phyloP scores from a whole-genome alignment of 2,329 filamentous ascomycete species.

The Pseudopyricularia javanii region DNA sequence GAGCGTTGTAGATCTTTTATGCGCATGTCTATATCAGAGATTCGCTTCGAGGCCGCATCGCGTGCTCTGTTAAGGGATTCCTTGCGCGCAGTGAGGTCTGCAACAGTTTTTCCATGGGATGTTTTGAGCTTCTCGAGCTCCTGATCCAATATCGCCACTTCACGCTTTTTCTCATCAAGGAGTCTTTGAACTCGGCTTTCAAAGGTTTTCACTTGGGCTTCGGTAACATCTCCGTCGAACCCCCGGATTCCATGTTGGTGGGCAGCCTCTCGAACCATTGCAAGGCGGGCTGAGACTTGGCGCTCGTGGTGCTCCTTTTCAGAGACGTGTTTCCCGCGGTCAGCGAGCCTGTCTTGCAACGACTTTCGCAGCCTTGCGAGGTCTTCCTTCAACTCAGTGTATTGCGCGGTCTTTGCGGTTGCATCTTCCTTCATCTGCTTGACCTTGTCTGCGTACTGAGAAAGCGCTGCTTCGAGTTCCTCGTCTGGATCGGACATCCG shows the following conservation, averaged over 20 bases:
- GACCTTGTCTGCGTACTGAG: slow-evolving; percentile 69
- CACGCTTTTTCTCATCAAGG: slow-evolving; percentile 63
- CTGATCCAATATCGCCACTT: slow-evolving; percentile 37
- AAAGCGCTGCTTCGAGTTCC: slow-evolving; percentile 57
- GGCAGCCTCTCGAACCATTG: slow-evolving; percentile 68
- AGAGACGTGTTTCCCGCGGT: slow-evolving; percentile 69
- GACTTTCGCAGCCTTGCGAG: slow-evolving; percentile 30
- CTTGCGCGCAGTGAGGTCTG: slow-evolving; percentile 61
- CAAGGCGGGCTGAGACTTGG: slow-evolving; percentile 58
- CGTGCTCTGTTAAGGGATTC: slow-evolving; percentile 64
- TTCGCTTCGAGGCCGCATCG: slow-evolving; percentile 58
- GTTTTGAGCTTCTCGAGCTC: slow-evolving; percentile 59
- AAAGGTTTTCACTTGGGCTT: slow-evolving; percentile 63
- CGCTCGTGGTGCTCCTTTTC: slow-evolving; percentile 80
- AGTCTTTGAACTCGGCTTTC: slow-evolving; percentile 65
- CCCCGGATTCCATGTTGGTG: slow-evolving; percentile 68
- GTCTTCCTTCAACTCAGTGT: slow-evolving; percentile 48
- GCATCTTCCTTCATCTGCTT: slow-evolving; percentile 51
- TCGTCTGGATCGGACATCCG: slow-evolving; percentile 70
- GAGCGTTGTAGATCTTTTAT: slow-evolving; percentile 53
- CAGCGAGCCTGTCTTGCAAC: slow-evolving; percentile 41
- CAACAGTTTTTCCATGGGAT: slow-evolving; percentile 63
- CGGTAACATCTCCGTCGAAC: slow-evolving; percentile 67
- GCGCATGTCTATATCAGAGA: slow-evolving; percentile 61
- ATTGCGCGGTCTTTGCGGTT: slow-evolving; percentile 49